Evolutionary conservation across 768 basidiomycete species (phyloP).

Genomic region (Leccinellum rugosiceps): DNA sequence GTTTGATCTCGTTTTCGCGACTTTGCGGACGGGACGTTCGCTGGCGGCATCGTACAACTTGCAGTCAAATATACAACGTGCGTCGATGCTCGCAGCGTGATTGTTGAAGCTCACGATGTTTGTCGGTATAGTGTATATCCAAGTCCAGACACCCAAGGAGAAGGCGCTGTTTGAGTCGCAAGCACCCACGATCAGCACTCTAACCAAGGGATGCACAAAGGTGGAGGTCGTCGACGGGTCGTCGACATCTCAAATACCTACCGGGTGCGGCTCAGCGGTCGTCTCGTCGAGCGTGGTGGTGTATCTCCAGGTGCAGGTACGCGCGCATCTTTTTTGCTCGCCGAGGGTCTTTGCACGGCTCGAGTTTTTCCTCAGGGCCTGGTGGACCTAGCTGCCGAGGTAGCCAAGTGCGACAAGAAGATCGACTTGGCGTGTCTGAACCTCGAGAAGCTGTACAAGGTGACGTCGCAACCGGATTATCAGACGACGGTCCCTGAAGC

Average conservation of each 20-base stretch:
- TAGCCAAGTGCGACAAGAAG: conserved; percentile 89
- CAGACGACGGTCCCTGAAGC: conserved; percentile 74
- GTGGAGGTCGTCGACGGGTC: conserved; percentile 62
- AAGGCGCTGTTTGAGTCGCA: conserved; percentile 70
- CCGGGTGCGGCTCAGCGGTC: conserved; percentile 76
- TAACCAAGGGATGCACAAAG: conserved; percentile 87
- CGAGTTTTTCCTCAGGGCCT: conserved; percentile 71
- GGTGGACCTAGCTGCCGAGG: conserved; percentile 87
- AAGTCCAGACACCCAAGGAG: conserved; percentile 61
- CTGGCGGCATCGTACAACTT: conserved; percentile 79
- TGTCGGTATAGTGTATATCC: conserved; percentile 75
- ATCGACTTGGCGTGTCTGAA: conserved; percentile 65
- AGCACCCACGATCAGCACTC: conserved; percentile 84
- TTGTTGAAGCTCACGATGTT: background rate
- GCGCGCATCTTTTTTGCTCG: conserved; percentile 23
- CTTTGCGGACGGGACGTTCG: conserved; percentile 55
- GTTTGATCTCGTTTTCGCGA: conserved; percentile 83
- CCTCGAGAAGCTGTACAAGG: conserved; percentile 73
- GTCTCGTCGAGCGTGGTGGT: conserved; percentile 73
- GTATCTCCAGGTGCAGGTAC: conserved; percentile 82
- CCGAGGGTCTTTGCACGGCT: conserved; percentile 57
- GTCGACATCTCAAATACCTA: conserved; percentile 60
- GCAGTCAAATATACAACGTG: conserved; percentile 60
- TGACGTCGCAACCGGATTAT: conserved; percentile 73
- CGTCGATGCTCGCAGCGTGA: background rate